Evolutionary conservation across 2,329 filamentous ascomycete species (phyloP).

Genomic region (Huntiella omanensis): DNA sequence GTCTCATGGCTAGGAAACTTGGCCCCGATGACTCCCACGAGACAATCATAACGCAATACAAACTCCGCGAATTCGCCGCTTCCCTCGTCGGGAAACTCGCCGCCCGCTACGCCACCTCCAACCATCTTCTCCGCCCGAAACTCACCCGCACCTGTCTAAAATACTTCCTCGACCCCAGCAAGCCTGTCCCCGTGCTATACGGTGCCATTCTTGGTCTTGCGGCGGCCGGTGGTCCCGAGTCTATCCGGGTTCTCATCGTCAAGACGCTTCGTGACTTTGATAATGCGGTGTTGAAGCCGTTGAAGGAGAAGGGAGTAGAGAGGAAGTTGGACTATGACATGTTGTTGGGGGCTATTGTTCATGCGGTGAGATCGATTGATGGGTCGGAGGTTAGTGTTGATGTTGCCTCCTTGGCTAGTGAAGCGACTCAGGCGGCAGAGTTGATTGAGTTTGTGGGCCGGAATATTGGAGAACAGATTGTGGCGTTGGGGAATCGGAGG

Average conservation of each 20-base stretch:
- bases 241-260: constrained; percentile 35
- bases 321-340: constrained; percentile 33
- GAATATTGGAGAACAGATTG: constrained; percentile 31
- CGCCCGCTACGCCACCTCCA: constrained; percentile 61
- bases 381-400: constrained; percentile 15
- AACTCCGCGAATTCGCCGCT: constrained; percentile 67
- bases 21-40: constrained; percentile 38
- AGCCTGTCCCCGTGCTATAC: constrained; percentile 69
- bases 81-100: constrained; percentile 65
- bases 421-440: constrained; percentile 22
- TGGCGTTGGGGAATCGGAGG: constrained; percentile 25
- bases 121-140: constrained; percentile 66
- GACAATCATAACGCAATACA: constrained; percentile 46
- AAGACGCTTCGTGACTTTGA: constrained; percentile 38
- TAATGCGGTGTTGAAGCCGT: constrained; percentile 30
- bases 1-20: constrained; percentile 60
- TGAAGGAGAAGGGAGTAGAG: constrained; percentile 30
- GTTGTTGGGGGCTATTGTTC: constrained; percentile 36
- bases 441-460: constrained; percentile 36
- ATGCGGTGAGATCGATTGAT: constrained; percentile 29
- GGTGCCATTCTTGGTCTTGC: constrained; percentile 69
- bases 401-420: constrained; percentile 2
- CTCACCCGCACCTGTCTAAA: constrained; percentile 88
- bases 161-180: constrained; percentile 71
- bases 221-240: constrained; percentile 50